Conservation (phyloP, 192 early-diverging fungal species). For the Coemansia sp. region DNA sequence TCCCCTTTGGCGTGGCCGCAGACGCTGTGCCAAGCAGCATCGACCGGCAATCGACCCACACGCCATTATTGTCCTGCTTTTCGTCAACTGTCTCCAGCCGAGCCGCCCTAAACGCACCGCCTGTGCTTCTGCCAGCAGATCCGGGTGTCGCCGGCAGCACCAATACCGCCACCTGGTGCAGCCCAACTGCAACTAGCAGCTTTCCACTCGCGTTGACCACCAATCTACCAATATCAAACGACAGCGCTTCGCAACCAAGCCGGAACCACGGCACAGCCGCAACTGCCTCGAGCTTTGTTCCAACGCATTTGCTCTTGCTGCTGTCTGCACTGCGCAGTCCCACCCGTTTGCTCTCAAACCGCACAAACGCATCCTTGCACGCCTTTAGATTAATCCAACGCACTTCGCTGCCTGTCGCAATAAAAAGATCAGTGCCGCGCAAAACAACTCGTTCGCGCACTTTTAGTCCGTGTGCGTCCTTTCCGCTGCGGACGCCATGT, state of each 20-base stretch:
- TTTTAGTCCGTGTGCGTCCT: background rate
- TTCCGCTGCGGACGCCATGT: background rate
- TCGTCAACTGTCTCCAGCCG: conserved; percentile 22
- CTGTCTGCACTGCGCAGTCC: conserved; percentile 14
- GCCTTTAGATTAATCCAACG: conserved; percentile 62
- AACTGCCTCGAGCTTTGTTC: conserved; percentile 28
- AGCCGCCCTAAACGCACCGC: conserved; percentile 40
- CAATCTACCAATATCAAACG: conserved; percentile 62
- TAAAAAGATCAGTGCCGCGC: conserved; percentile 62
- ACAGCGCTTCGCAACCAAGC: conserved; percentile 43
- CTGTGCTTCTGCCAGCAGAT: conserved; percentile 19
- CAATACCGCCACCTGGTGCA: conserved; percentile 59
- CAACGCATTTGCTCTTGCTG: background rate
- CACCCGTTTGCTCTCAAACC: conserved; percentile 36
- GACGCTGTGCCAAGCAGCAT: conserved; percentile 25
- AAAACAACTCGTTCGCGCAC: conserved; percentile 32
- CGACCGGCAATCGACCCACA: conserved; percentile 42
- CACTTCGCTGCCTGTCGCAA: conserved; percentile 59
- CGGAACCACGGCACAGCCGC: conserved; percentile 35
- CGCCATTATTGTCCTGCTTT: conserved; percentile 1
- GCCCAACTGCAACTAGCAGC: conserved; percentile 62
- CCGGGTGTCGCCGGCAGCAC: conserved; percentile 57
- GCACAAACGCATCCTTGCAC: conserved; percentile 62
- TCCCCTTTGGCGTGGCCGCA: background rate
- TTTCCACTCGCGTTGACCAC: conserved; percentile 59